Conservation (phyloP, 768 basidiomycete genomes). For the Sutorius australiensis region DNA sequence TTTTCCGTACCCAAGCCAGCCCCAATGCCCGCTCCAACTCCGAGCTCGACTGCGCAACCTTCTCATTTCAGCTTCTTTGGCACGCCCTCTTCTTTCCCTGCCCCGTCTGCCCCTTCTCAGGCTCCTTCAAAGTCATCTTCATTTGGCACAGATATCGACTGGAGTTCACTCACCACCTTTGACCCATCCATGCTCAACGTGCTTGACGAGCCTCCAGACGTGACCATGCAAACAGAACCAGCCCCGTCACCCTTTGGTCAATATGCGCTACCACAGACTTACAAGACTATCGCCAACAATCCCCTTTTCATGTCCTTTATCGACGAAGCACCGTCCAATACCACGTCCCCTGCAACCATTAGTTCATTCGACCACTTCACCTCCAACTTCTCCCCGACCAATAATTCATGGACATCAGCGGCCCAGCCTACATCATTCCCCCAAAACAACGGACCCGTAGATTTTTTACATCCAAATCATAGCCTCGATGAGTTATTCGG, state of each 20-base stretch:
- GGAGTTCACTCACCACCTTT: slow-evolving; percentile 65
- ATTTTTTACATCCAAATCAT: slow-evolving; percentile 25
- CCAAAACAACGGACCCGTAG: slow-evolving; percentile 19
- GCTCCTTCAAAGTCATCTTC: slow-evolving; percentile 25
- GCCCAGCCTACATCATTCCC: slow-evolving; percentile 16
- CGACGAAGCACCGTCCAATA: slow-evolving; percentile 37
- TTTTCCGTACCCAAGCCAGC: slow-evolving; percentile 65
- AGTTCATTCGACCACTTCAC: slow-evolving; percentile 39
- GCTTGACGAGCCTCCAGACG: slow-evolving; percentile 59
- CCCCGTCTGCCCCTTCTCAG: slow-evolving; percentile 29
- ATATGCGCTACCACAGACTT: slow-evolving; percentile 45
- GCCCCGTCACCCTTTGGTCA: slow-evolving; percentile 45
- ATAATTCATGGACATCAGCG: slow-evolving; percentile 23
- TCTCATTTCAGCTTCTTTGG: slow-evolving; percentile 28
- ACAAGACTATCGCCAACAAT: slow-evolving; percentile 79
- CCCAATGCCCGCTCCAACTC: slow-evolving; percentile 18
- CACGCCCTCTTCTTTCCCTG: slow-evolving; percentile 19
- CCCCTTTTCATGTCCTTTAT: slow-evolving; percentile 84
- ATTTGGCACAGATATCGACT: slow-evolving; percentile 42
- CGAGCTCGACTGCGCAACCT: slow-evolving; percentile 20
- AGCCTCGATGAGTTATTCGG: slow-evolving; percentile 47
- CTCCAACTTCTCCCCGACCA: slow-evolving; percentile 41
- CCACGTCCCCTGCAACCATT: slow-evolving; percentile 13
- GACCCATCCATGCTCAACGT: slow-evolving; percentile 65
- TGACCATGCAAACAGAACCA: slow-evolving; percentile 58